Evolutionary conservation across 2,329 filamentous ascomycete genomes (phyloP), one percentile per base, ranked within the genome.

Genomic region (Penicillium palitans): DNA sequence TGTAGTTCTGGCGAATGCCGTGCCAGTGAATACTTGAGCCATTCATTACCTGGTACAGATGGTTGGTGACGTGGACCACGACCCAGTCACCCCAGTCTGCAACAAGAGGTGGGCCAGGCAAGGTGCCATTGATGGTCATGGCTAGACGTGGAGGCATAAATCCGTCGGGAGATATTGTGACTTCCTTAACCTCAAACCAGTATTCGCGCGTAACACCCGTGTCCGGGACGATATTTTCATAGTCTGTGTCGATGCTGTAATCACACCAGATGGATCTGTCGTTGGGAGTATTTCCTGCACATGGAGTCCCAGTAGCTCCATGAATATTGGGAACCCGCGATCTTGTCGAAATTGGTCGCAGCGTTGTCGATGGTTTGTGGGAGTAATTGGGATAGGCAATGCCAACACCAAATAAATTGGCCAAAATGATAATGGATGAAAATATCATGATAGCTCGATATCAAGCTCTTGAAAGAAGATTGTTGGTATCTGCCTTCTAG

Each of bases 91-190:
- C 85, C 84, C 84, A 87, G 70, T 87, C 81, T 19, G 83, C 87
- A 59, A 83, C 80, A 54, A 92, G 84, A 15, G 81, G 78, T 1
- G 89, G 89, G 0, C 87, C 89, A 0, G 89, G 89, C 60, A 84
- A 87, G 44, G 84, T 81, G 9, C 83, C 84, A 68, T 89, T 88
- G 68, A 90, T 77, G 31, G 90, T 78, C 59, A 79, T 66, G 17
- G 78, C 74, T 41, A 78, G 61, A 13, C 78, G 72, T 33, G 27
- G 39, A 33, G 39, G 4, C 1, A 70, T 58, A 55, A 77, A 73
- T 48, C 66, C 66, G 25, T 68, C 66, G 15, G 62, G 63, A 7
- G 63, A 58, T 21, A 65, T 27, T 13, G 54, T 61, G 39, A 52
- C 46, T 7, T 66, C 52, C 17, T 55, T 27, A 21, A 66, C 49